Percentiles rank a stretch among this genome's conserved stretches.
Evolutionary conservation across 2,329 filamentous ascomycete species (phyloP).

Genomic region (Colletotrichum brevisporum): DNA sequence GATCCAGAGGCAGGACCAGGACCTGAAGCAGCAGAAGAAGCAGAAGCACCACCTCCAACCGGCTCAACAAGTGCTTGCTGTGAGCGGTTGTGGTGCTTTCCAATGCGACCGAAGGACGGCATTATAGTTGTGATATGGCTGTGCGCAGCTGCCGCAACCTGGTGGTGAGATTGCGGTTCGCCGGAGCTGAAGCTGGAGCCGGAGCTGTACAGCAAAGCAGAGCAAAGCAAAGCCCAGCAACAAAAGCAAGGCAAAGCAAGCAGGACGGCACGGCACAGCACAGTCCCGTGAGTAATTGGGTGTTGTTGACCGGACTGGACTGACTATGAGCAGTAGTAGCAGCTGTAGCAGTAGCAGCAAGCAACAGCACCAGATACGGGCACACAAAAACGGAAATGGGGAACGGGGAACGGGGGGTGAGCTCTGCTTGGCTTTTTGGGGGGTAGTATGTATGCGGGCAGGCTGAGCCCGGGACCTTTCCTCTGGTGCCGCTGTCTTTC

Average conservation of each 20-base stretch:
- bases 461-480: background rate
- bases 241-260: constrained; percentile 3
- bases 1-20: constrained; percentile 8
- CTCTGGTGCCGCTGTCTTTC: background rate
- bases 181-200: background rate
- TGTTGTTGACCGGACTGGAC: constrained; percentile 10
- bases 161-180: background rate
- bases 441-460: background rate
- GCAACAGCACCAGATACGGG: background rate
- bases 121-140: constrained; percentile 52
- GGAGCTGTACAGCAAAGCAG: constrained; percentile 5
- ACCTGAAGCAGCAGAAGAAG: constrained; percentile 41
- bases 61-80: constrained; percentile 68
- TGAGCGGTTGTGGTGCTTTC: constrained; percentile 70
- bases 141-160: constrained; percentile 32
- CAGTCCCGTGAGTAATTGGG: constrained; percentile 5
- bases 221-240: constrained; percentile 5
- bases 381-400: background rate
- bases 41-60: constrained; percentile 49
- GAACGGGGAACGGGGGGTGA: constrained; percentile 3
- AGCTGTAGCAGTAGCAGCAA: background rate
- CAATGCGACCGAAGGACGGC: constrained; percentile 68
- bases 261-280: constrained; percentile 28
- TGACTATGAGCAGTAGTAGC: constrained; percentile 22
- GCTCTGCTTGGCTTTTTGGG: constrained; percentile 16